Evolutionary conservation across 2,329 filamentous ascomycete species (phyloP).

Genomic region (Xylariaceae sp.): DNA sequence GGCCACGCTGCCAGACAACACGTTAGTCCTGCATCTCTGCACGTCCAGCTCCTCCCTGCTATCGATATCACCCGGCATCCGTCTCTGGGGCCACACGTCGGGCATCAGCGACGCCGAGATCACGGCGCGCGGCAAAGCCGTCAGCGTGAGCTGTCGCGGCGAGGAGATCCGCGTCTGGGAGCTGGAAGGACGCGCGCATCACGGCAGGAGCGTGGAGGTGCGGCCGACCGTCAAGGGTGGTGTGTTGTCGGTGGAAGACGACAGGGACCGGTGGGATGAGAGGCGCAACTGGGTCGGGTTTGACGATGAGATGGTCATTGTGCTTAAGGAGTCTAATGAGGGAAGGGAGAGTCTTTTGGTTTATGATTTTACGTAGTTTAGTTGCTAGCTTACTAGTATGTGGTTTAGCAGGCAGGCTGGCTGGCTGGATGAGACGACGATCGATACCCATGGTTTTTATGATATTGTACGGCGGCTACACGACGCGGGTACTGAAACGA

Average conservation of each 20-base stretch:
- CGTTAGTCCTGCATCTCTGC: slow-evolving; percentile 74
- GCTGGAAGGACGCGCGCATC: slow-evolving; percentile 62
- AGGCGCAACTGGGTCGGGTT: slow-evolving; percentile 70
- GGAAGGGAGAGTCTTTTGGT: slow-evolving; percentile 71
- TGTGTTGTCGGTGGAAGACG: slow-evolving; percentile 17
- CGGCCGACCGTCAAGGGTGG: slow-evolving; percentile 33
- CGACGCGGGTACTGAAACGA: too few species aligned
- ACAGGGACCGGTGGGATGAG: slow-evolving; percentile 41
- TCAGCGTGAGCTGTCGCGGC: slow-evolving; percentile 79
- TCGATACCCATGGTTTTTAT: too few species aligned
- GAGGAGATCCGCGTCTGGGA: slow-evolving; percentile 84
- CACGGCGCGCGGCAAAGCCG: slow-evolving; percentile 76
- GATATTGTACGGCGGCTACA: too few species aligned
- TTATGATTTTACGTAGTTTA: slow-evolving; percentile 75
- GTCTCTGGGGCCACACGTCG: slow-evolving; percentile 88
- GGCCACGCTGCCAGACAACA: slow-evolving; percentile 80
- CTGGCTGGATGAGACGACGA: too few species aligned
- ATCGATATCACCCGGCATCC: slow-evolving; percentile 64
- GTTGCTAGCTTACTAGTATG: too few species aligned
- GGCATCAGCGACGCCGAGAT: slow-evolving; percentile 82
- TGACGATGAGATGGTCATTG: slow-evolving; percentile 86
- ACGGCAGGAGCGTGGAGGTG: slow-evolving; percentile 47
- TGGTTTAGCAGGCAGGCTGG: too few species aligned
- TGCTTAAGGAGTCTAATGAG: slow-evolving; percentile 64
- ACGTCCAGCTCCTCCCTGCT: slow-evolving; percentile 63